phyloP scores from a whole-genome alignment of 768 basidiomycete genomes.

The Naganishia vaughanmartiniae region DNA sequence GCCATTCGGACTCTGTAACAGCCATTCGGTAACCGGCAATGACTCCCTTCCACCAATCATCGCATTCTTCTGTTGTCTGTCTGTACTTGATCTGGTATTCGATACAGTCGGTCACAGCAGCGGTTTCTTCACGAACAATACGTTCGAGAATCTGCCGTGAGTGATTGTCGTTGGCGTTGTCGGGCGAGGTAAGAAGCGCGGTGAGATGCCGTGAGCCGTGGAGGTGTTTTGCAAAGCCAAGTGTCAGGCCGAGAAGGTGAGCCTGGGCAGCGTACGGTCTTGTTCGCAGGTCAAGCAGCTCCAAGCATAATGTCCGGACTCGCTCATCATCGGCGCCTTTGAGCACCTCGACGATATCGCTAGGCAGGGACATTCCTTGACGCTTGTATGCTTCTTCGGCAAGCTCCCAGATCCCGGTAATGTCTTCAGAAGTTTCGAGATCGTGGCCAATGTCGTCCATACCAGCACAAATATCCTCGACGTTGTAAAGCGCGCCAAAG shows the following conservation, averaged over 20 bases:
- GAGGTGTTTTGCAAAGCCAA: conserved; percentile 21
- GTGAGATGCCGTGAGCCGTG: conserved; percentile 6
- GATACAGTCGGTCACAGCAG: conserved; percentile 21
- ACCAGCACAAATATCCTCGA: conserved; percentile 41
- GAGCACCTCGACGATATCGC: conserved; percentile 20
- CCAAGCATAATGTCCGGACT: conserved; percentile 14
- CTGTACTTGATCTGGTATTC: conserved; percentile 19
- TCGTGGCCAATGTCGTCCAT: conserved; percentile 36
- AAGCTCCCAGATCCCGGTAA: conserved; percentile 26
- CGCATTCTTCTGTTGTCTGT: conserved; percentile 11
- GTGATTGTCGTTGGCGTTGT: background rate
- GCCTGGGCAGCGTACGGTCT: conserved; percentile 23
- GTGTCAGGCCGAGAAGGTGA: conserved; percentile 21
- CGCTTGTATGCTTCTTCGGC: conserved; percentile 12
- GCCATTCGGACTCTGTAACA: conserved; percentile 2
- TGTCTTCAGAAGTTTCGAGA: conserved; percentile 22
- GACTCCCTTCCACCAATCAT: conserved; percentile 16
- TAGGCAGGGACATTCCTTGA: conserved; percentile 3
- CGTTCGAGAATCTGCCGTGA: conserved; percentile 8
- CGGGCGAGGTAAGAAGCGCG: background rate
- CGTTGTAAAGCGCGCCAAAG: conserved; percentile 37
- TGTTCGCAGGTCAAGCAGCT: conserved; percentile 26
- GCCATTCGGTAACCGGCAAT: conserved; percentile 20
- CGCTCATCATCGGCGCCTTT: background rate
- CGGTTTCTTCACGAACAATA: conserved; percentile 20